These are phyloP conservation scores for Aspergillus brasiliensis DNA, from an alignment of 2,329 filamentous ascomycete genomes.

Conservation along the genomic window DNA sequence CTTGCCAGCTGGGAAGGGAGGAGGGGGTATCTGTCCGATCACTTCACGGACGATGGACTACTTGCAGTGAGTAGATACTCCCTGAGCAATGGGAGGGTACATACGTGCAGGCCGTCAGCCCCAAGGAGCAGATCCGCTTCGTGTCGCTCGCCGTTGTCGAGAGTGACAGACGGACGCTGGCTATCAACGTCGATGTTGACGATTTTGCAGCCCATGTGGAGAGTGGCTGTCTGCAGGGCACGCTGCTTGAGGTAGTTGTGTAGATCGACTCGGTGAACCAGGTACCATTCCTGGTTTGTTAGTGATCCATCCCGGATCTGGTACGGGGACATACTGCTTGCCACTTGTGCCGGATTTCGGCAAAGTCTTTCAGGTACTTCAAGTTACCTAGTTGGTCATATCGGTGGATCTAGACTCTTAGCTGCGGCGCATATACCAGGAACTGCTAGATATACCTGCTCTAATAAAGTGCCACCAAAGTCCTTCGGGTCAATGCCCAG, in stretches of 20 bases:
- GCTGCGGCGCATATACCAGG: not conserved
- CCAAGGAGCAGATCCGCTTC: constrained; percentile 26
- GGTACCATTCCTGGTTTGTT: constrained; percentile 29
- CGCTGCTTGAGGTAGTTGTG: constrained; percentile 40
- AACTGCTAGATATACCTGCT: constrained; percentile 16
- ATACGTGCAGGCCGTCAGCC: constrained; percentile 30
- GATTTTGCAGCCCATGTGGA: constrained; percentile 28
- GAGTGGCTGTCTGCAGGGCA: constrained; percentile 27
- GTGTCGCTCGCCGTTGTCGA: constrained; percentile 25
- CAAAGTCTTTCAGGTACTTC: constrained; percentile 22
- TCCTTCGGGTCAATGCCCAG: constrained; percentile 24
- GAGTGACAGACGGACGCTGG: constrained; percentile 17
- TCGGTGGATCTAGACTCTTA: constrained; percentile 19
- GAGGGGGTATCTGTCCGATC: constrained; percentile 20
- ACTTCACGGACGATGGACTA: constrained; percentile 26
- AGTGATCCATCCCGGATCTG: not conserved
- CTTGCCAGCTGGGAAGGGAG: constrained; percentile 25
- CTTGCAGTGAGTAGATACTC: not conserved
- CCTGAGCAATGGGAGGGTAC: not conserved
- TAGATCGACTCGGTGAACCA: constrained; percentile 47
- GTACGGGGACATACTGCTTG: constrained; percentile 23
- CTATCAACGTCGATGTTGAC: constrained; percentile 16
- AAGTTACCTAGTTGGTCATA: constrained; percentile 20
- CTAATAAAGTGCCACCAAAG: constrained; percentile 28
- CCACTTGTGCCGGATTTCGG: constrained; percentile 20